These are phyloP conservation scores for Paecilomyces formosus DNA, from an alignment of 2,329 filamentous ascomycete genomes.

Conservation along the genomic window DNA sequence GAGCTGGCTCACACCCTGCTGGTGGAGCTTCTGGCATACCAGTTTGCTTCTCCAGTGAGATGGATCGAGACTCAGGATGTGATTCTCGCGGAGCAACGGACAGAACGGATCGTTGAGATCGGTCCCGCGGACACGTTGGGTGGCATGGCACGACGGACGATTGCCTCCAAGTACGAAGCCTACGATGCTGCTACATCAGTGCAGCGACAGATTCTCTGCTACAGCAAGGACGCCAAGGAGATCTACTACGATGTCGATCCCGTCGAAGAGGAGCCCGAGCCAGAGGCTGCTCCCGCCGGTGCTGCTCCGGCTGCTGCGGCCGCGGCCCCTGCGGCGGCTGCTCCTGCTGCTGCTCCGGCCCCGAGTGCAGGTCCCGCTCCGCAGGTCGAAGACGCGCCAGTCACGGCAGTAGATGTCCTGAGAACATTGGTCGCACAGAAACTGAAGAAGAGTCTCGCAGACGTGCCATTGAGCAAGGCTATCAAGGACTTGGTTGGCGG, in stretches of 20 bases:
- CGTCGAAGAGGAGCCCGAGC: conserved; percentile 76
- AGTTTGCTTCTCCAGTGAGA: conserved; percentile 96
- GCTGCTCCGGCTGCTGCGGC: conserved; percentile 29
- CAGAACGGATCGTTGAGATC: conserved; percentile 95
- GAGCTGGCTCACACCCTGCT: conserved; percentile 97
- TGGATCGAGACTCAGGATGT: conserved; percentile 99
- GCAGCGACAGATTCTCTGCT: conserved; percentile 95
- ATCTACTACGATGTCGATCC: conserved; percentile 99
- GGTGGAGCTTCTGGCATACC: conserved; percentile 97
- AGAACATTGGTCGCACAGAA: conserved; percentile 90
- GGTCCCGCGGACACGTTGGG: conserved; percentile 94
- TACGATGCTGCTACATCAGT: conserved; percentile 96
- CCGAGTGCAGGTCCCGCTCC: conserved; percentile 76
- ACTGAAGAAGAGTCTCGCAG: conserved; percentile 84
- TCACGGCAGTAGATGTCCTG: conserved; percentile 83
- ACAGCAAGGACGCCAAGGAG: conserved; percentile 98
- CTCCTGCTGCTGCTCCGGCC: conserved; percentile 48
- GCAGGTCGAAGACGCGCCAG: conserved; percentile 75
- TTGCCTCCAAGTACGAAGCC: conserved; percentile 96
- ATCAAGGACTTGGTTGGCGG: conserved; percentile 98
- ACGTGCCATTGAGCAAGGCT: conserved; percentile 88
- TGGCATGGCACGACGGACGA: conserved; percentile 92
- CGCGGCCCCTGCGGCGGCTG: conserved; percentile 38
- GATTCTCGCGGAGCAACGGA: conserved; percentile 89
- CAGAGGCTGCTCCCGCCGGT: conserved; percentile 31